A percentile compares a stretch with the other conserved stretches of the same genome.
phyloP scores from a whole-genome alignment of 1,139 yeast species.

The Spathaspora sp. region DNA sequence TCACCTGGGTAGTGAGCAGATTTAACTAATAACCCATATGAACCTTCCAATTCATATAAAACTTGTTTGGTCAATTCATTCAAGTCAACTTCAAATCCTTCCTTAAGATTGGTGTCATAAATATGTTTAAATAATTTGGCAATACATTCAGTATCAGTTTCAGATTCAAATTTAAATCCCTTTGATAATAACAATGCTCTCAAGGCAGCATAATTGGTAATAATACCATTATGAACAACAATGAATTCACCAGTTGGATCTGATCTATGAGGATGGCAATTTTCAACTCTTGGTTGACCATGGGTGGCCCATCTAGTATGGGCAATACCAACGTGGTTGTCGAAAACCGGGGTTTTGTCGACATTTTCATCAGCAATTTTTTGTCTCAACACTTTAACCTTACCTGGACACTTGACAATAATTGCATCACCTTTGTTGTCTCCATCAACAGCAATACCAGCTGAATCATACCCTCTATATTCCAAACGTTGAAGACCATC shows the following conservation, averaged over 20 bases:
- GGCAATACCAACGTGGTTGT: slow-evolving; percentile 93
- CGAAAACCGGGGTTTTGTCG: slow-evolving; percentile 63
- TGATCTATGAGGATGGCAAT: slow-evolving; percentile 97
- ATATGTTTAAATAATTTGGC: slow-evolving; percentile 93
- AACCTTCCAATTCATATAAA: slow-evolving; percentile 91
- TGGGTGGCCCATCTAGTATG: slow-evolving; percentile 99
- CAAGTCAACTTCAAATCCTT: slow-evolving; percentile 56
- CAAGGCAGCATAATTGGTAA: slow-evolving; percentile 90
- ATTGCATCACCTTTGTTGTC: slow-evolving; percentile 52
- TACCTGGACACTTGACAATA: slow-evolving; percentile 85
- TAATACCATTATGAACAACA: slow-evolving; percentile 97
- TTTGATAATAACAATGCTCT: slow-evolving; percentile 76
- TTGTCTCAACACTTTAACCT: slow-evolving; percentile 78
- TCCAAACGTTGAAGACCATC: slow-evolving; percentile 94
- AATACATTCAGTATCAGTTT: slow-evolving; percentile 97
- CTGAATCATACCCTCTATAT: slow-evolving; percentile 97
- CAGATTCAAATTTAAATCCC: slow-evolving; percentile 85
- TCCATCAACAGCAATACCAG: slow-evolving; percentile 95
- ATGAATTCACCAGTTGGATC: slow-evolving; percentile 81
- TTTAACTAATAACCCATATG: slow-evolving; percentile 93
- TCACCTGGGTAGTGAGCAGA: slow-evolving; percentile 93
- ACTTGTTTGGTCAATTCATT: slow-evolving; percentile 92
- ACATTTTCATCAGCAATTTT: slow-evolving; percentile 58
- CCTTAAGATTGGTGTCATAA: slow-evolving; percentile 72
- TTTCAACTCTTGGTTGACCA: slow-evolving; percentile 82